Evolutionary conservation across 306 rosid species (phyloP).

Genomic region (Medicago lupulina): DNA sequence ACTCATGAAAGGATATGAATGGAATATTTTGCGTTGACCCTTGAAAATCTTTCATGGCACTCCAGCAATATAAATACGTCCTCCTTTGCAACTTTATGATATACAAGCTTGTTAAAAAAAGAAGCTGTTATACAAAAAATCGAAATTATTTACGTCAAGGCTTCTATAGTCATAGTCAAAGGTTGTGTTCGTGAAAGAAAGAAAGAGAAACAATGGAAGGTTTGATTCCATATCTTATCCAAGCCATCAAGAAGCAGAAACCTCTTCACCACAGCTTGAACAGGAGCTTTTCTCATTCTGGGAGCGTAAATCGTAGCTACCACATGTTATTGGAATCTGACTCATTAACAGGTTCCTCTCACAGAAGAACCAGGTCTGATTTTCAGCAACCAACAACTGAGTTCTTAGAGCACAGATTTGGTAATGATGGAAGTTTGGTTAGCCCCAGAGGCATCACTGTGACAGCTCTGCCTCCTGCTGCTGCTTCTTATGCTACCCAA

Average conservation of each 20-base stretch:
- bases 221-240: slow-evolving; percentile 77
- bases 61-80: slow-evolving; percentile 37
- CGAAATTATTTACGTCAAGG: neutral
- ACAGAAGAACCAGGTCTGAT: slow-evolving; percentile 72
- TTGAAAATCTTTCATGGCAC: neutral
- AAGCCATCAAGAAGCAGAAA: slow-evolving; percentile 68
- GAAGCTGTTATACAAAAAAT: neutral
- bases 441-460: slow-evolving; percentile 32
- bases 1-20: slow-evolving; percentile 29
- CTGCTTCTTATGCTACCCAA: slow-evolving; percentile 34
- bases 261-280: slow-evolving; percentile 45
- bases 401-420: slow-evolving; percentile 46
- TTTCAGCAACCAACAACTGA: slow-evolving; percentile 52
- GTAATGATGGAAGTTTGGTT: slow-evolving; percentile 33
- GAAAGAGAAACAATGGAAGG: slow-evolving; percentile 67
- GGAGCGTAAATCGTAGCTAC: slow-evolving; percentile 70
- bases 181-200: slow-evolving; percentile 10
- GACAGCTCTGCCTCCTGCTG: neutral
- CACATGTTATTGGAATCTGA: slow-evolving; percentile 57
- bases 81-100: neutral
- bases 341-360: slow-evolving; percentile 65
- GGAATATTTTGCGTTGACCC: slow-evolving; percentile 33
- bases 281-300: slow-evolving; percentile 61
- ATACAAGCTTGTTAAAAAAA: no score
- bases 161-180: slow-evolving; percentile 23